Evolutionary conservation across 352 stramenopile genomes (phyloP), one percentile per base, ranked within the genome.

Genomic region (Globisporangium acanthophoron): DNA sequence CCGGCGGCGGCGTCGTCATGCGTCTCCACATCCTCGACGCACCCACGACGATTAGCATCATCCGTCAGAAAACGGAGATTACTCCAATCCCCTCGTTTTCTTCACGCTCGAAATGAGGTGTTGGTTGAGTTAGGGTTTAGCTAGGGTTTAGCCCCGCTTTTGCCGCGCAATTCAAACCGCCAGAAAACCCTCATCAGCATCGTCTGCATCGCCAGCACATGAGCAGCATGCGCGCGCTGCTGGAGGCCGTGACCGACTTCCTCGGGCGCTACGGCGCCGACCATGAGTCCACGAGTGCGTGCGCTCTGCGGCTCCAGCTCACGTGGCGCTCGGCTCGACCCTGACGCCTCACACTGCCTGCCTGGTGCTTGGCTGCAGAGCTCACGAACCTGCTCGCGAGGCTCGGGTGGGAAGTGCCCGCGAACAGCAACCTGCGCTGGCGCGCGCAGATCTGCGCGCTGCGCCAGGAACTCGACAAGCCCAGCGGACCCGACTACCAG

Each of bases 211-310:
- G 3, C 24, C 24, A 27, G 1, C 24, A 24, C 20, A 1, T 16
- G 18, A 31, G 24, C 37, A 18, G 9, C 20, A 85, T 84, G 76
- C 71, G 50, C 37, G 65, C 54, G 1, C 70, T 71, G 20, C 51
- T 84, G 18, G 72, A 84, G 53, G 60, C 64, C 3, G 78, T 80
- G n/a, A 73, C 71, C 56, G 72, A 85, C 56, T 87, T 83, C 59
- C 54, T 87, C 52, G 64, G 70, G 52, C 65, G 62, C 53, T 78
- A 76, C 52, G 76, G 74, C 45, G 74, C 72, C 16, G 48, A 78
- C 20, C 65, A 82, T 40, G 65, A 66, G 24, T 58, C 68, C 41
- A 73, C 73, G 20, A 67, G 76, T 87, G 58, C 61, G 41, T 41
- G 5, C 13, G 5, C 8, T 35, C 2, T 27, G 24, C 1, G 24